A percentile compares a stretch with the other conserved stretches of the same genome.
These are phyloP conservation scores for Podila clonocystis DNA, from an alignment of 192 early-diverging fungal species.

Conservation along the genomic window DNA sequence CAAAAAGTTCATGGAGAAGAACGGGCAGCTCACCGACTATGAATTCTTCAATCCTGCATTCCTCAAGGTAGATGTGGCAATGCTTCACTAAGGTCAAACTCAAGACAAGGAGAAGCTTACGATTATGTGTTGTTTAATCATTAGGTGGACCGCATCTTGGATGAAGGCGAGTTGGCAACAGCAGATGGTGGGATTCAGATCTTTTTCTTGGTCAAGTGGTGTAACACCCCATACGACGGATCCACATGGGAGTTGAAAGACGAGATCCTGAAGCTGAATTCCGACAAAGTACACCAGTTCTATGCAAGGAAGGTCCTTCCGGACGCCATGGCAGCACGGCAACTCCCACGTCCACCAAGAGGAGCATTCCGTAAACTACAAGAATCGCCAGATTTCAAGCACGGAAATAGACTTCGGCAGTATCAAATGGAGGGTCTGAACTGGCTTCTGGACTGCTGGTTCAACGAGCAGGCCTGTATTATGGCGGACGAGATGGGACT, in stretches of 20 bases:
- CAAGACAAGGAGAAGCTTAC: too few relatives aligned
- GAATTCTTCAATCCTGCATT: conserved; percentile 75
- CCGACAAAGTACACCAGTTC: conserved; percentile 73
- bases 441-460: conserved; percentile 85
- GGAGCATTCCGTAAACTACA: conserved; percentile 50
- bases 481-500: conserved; percentile 95
- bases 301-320: conserved; percentile 66
- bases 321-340: conserved; percentile 50
- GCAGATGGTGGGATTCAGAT: conserved; percentile 62
- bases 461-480: conserved; percentile 79
- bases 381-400: conserved; percentile 64
- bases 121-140: background rate
- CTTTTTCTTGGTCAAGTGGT: conserved; percentile 85
- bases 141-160: conserved; percentile 83
- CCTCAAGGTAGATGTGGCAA: conserved; percentile 55
- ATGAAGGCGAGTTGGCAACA: conserved; percentile 78
- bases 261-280: conserved; percentile 65
- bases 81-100: background rate
- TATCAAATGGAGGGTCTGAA: conserved; percentile 89
- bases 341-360: background rate
- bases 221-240: conserved; percentile 71
- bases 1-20: conserved; percentile 79
- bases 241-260: conserved; percentile 78
- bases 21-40: conserved; percentile 58
- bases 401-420: conserved; percentile 68